A percentile compares a stretch with the other conserved stretches of the same genome.
These are phyloP conservation scores for Tulasnella calospora DNA, from an alignment of 768 basidiomycete species.

Conservation along the genomic window DNA sequence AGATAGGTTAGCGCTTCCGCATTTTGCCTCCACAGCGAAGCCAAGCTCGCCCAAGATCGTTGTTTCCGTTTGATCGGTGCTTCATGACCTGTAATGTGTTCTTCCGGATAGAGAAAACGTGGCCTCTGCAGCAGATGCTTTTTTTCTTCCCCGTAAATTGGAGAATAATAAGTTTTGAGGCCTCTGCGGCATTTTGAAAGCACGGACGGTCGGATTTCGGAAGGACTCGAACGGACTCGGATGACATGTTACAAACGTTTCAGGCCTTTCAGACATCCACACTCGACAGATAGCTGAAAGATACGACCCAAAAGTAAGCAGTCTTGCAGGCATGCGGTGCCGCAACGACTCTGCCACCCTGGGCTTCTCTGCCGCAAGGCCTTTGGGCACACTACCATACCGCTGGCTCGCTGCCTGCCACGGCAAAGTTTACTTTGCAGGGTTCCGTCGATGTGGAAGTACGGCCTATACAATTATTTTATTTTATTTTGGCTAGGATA, in stretches of 20 bases:
- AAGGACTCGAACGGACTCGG: background rate
- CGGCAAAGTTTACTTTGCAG: constrained; percentile 1
- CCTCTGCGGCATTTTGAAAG: background rate
- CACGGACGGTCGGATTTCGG: constrained; percentile 1
- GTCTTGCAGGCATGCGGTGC: background rate
- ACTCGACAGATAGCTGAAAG: background rate
- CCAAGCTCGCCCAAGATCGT: background rate
- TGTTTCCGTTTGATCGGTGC: background rate
- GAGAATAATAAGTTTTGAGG: constrained; percentile 3
- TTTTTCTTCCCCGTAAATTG: background rate
- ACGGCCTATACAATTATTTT: background rate
- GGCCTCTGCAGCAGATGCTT: background rate
- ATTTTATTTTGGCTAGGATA: background rate
- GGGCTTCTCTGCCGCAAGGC: constrained; percentile 11
- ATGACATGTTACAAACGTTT: background rate
- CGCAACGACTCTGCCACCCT: background rate
- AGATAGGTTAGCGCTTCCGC: background rate
- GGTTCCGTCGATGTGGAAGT: background rate
- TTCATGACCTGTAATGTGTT: background rate
- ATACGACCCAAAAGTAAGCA: background rate
- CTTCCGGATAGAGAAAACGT: background rate
- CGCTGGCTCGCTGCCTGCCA: background rate
- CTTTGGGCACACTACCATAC: background rate
- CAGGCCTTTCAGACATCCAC: background rate
- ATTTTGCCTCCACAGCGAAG: background rate